Evolutionary conservation across 257 asterid species (phyloP), one percentile per base, ranked within the genome.

Genomic region (Cordia subcordata): DNA sequence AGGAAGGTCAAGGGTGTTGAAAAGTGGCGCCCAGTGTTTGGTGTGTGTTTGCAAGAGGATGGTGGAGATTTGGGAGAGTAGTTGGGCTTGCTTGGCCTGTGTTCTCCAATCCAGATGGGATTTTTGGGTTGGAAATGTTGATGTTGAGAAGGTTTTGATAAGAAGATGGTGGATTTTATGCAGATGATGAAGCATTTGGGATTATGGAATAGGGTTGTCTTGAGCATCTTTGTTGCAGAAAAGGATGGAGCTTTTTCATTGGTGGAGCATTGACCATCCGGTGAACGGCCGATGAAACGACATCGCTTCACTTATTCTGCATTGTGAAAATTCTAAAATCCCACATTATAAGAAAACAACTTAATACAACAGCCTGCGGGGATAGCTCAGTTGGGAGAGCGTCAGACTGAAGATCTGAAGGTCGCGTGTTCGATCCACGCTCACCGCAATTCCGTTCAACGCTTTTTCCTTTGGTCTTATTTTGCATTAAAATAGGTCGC

Each of bases 311-410:
- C n/a, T n/a, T n/a, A n/a, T n/a, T n/a, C n/a, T n/a, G n/a, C n/a
- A n/a, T n/a, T n/a, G n/a, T n/a, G n/a, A n/a, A n/a, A n/a, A n/a
- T n/a, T n/a, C n/a, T n/a, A n/a, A n/a, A n/a, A n/a, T n/a, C n/a
- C n/a, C n/a, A n/a, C n/a, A n/a, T n/a, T n/a, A n/a, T n/a, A n/a
- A n/a, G n/a, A n/a, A n/a, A n/a, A n/a, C n/a, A n/a, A n/a, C n/a
- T n/a, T n/a, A n/a, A n/a, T n/a, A n/a, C n/a, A n/a, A n/a, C n/a
- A n/a, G n/a, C n/a, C n/a, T n/a, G 94, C 86, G 90, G 93, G 90
- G 93, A 88, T 85, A 88, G 93, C 90, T 83, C 90, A 88, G 86
- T 88, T 83, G 95, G 95, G 88, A 82, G 90, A 85, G 94, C 94
- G 90, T 80, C 94, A 82, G 91, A 84, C 95, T 89, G 90, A 73